These are phyloP conservation scores for Pythium diclinum DNA, from an alignment of 352 stramenopile genomes.

Conservation along the genomic window DNA sequence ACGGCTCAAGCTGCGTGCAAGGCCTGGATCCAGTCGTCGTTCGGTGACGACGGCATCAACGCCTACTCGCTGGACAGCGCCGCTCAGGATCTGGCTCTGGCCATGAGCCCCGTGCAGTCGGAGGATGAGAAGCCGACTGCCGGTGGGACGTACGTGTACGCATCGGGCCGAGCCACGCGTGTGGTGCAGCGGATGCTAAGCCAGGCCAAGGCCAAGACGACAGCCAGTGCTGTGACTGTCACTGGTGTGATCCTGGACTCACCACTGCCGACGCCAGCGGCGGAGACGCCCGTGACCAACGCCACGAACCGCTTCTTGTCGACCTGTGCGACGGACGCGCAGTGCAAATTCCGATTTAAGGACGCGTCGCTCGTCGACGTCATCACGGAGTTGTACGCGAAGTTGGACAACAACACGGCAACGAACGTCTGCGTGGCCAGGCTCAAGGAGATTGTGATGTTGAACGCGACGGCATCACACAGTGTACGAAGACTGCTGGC, in stretches of 20 bases:
- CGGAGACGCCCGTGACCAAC: not conserved
- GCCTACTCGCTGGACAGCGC: slow-evolving; percentile 1
- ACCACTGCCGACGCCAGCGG: not conserved
- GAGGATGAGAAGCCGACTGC: not conserved
- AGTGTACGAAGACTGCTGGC: too few relatives aligned
- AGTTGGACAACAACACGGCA: not conserved
- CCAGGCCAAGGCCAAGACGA: not conserved
- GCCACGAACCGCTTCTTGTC: not conserved
- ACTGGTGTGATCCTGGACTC: not conserved
- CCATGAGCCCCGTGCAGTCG: not conserved
- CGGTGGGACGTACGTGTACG: not conserved
- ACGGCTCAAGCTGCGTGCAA: too few relatives aligned
- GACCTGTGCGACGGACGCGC: not conserved
- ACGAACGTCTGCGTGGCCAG: too few relatives aligned
- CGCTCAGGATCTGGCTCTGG: not conserved
- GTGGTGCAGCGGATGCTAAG: slow-evolving; percentile 3
- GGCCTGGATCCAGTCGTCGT: too few relatives aligned
- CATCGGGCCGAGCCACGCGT: not conserved
- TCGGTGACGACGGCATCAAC: not conserved
- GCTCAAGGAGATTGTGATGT: too few relatives aligned
- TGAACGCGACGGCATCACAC: too few relatives aligned
- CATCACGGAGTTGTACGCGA: not conserved
- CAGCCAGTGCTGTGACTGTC: not conserved
- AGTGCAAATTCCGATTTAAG: not conserved
- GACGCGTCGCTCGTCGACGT: not conserved